Percentiles rank a stretch among this genome's conserved stretches.
Conservation (phyloP, 345 rosid species). For the Gossypioides kirkii region DNA sequence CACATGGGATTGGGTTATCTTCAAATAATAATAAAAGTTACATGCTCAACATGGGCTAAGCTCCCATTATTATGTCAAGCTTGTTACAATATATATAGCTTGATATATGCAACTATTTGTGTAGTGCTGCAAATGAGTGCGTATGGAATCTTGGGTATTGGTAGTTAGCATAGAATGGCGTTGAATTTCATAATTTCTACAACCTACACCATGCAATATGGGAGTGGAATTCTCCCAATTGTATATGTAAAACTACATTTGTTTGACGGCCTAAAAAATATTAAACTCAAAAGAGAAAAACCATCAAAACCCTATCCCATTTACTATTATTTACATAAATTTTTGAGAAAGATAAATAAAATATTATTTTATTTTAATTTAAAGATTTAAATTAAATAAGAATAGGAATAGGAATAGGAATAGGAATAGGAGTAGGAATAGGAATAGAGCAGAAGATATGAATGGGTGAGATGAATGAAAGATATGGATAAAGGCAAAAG, state of each 20-base stretch:
- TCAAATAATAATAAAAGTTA: too few species aligned
- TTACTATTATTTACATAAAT: too few species aligned
- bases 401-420: too few species aligned
- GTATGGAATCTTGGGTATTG: not conserved
- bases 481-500: slow-evolving; percentile 19
- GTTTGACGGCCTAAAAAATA: not conserved
- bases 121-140: not conserved
- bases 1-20: too few species aligned
- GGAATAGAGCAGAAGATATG: not conserved
- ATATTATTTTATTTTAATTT: too few species aligned
- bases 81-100: not conserved
- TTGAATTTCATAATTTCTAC: not conserved
- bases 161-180: not conserved
- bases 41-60: too few species aligned
- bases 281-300: not conserved
- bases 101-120: not conserved
- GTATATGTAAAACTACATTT: not conserved
- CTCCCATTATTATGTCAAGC: not conserved
- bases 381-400: too few species aligned
- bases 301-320: too few species aligned
- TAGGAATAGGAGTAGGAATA: too few species aligned
- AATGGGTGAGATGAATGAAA: not conserved
- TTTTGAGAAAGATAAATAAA: too few species aligned
- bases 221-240: not conserved
- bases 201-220: not conserved